Conservation (phyloP, 345 rosid species). For the Laguncularia racemosa region DNA sequence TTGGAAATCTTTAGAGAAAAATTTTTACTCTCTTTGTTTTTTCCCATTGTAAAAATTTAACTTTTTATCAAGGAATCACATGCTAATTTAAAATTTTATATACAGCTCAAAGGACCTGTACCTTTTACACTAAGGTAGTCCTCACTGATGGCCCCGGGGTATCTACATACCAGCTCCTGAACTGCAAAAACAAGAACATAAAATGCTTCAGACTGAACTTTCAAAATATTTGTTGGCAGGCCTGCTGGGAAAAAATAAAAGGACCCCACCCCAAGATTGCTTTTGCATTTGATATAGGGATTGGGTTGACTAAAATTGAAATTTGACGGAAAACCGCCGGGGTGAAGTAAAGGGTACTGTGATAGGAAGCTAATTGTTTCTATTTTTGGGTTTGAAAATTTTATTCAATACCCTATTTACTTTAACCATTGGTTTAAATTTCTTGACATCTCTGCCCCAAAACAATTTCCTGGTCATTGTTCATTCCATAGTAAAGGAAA, state of each 20-base stretch:
- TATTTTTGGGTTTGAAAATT: neutral
- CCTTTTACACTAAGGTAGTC: constrained; percentile 65
- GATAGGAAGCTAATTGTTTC: neutral
- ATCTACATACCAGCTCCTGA: neutral
- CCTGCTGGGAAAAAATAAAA: constrained; percentile 33
- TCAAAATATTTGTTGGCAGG: constrained; percentile 23
- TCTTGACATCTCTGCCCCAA: no score
- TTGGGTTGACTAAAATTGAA: constrained; percentile 66
- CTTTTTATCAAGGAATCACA: neutral
- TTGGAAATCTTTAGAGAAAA: no score
- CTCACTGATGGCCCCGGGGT: constrained; percentile 93
- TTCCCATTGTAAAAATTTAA: neutral
- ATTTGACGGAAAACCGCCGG: constrained; percentile 74
- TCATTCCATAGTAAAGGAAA: no score
- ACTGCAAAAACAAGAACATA: neutral
- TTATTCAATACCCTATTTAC: neutral
- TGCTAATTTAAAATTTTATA: constrained; percentile 6
- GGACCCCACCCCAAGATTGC: constrained; percentile 48
- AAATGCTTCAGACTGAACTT: neutral
- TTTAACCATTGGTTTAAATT: neutral
- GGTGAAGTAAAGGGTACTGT: constrained; percentile 53
- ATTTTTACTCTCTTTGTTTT: no score
- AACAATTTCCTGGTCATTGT: no score
- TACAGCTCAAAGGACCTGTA: constrained; percentile 46
- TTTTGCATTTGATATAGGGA: constrained; percentile 71